Conservation (phyloP, 495 filamentous ascomycete species). For the Hyaloscypha finlandica region DNA sequence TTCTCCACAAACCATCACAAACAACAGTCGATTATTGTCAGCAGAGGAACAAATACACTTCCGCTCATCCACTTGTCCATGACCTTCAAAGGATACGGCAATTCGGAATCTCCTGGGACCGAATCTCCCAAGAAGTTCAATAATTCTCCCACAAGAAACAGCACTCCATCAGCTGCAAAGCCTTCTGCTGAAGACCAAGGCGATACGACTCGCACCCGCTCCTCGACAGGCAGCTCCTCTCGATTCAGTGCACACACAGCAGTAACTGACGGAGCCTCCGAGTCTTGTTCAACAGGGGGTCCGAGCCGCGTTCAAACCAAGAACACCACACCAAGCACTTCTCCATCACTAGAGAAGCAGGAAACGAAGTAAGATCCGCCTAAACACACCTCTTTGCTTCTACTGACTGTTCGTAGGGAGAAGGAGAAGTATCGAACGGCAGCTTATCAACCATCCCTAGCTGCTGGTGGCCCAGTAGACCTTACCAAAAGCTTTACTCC, state of each 20-base stretch:
- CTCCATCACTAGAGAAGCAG: not conserved
- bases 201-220: not conserved
- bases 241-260: not conserved
- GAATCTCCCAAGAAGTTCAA: not conserved
- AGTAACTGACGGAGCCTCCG: not conserved
- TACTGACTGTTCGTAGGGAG: not conserved
- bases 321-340: not conserved
- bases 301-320: not conserved
- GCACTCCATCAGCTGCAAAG: not conserved
- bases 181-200: not conserved
- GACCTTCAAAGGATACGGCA: not conserved
- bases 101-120: not conserved
- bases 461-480: constrained; percentile 1
- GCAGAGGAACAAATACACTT: too few species aligned
- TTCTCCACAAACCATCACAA: too few species aligned
- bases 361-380: not conserved
- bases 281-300: not conserved
- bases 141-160: not conserved
- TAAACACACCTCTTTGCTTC: not conserved
- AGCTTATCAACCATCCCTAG: not conserved
- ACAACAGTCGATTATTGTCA: not conserved
- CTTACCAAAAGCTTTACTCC: not conserved
- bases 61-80: not conserved
- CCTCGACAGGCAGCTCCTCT: not conserved
- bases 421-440: not conserved